Conservation (phyloP, 1,284 basidiomycete species). For the Mycena citricolor region DNA sequence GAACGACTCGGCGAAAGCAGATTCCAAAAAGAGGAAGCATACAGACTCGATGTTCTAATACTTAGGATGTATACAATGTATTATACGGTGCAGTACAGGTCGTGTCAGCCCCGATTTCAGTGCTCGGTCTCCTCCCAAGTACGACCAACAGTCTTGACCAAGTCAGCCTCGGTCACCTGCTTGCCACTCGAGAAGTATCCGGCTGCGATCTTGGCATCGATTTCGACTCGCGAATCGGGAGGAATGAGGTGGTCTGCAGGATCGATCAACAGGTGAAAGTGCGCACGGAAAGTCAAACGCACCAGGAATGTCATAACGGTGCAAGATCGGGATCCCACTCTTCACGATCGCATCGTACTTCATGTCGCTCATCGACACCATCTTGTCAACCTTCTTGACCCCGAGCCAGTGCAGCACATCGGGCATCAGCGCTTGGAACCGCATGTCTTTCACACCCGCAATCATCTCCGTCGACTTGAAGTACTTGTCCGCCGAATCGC, state of each 20-base stretch:
- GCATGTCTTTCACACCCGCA: constrained; percentile 94
- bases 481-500: constrained; percentile 90
- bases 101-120: no score
- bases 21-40: constrained; percentile 13
- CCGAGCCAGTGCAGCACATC: constrained; percentile 96
- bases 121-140: constrained; percentile 86
- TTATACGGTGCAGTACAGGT: no score
- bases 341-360: constrained; percentile 93
- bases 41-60: neutral
- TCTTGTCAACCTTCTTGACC: constrained; percentile 74
- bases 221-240: constrained; percentile 91
- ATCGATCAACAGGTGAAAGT: no score
- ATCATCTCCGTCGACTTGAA: constrained; percentile 93
- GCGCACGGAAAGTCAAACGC: no score
- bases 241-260: constrained; percentile 87
- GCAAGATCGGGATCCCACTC: constrained; percentile 81
- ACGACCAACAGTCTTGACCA: constrained; percentile 85
- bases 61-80: no score
- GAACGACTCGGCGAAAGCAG: constrained; percentile 10
- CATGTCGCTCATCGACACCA: constrained; percentile 94
- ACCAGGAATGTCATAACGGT: constrained; percentile 85
- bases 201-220: constrained; percentile 91
- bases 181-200: constrained; percentile 88
- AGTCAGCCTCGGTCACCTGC: constrained; percentile 71
- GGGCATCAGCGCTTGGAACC: constrained; percentile 95